Percentiles rank a stretch among this genome's conserved stretches.
Evolutionary conservation across 2,329 filamentous ascomycete genomes (phyloP).

Genomic region (Alternaria longipes): DNA sequence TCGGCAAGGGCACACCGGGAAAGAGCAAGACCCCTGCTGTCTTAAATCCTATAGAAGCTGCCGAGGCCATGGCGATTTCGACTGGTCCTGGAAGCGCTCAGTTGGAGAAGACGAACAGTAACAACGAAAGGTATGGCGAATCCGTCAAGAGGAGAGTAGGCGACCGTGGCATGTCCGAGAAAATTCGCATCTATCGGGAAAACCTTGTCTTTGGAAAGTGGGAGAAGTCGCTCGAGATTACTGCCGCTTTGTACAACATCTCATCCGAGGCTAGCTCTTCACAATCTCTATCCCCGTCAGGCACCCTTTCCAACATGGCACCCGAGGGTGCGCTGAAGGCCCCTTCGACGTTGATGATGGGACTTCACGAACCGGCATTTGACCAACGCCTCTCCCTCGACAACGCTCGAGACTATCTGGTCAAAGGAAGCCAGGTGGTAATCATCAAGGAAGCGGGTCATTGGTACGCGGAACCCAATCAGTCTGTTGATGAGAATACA

Average conservation of each 20-base stretch:
- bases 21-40: constrained; percentile 15
- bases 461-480: constrained; percentile 47
- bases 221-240: constrained; percentile 62
- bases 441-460: constrained; percentile 62
- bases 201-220: constrained; percentile 57
- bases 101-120: constrained; percentile 35
- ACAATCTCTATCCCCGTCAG: constrained; percentile 26
- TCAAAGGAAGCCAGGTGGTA: constrained; percentile 60
- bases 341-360: constrained; percentile 64
- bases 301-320: constrained; percentile 55
- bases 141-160: constrained; percentile 53
- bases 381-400: constrained; percentile 60
- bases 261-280: constrained; percentile 23
- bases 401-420: constrained; percentile 63
- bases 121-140: constrained; percentile 49
- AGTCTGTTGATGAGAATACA: not conserved
- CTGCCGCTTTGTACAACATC: constrained; percentile 59
- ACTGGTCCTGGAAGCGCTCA: constrained; percentile 62
- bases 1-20: constrained; percentile 47
- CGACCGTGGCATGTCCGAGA: constrained; percentile 60
- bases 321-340: constrained; percentile 60
- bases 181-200: constrained; percentile 64
- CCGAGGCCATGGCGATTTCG: constrained; percentile 61
- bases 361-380: constrained; percentile 62
- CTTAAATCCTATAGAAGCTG: constrained; percentile 40